phyloP scores from a whole-genome alignment of 106 monocot genomes.

The Platanthera zijinensis region DNA sequence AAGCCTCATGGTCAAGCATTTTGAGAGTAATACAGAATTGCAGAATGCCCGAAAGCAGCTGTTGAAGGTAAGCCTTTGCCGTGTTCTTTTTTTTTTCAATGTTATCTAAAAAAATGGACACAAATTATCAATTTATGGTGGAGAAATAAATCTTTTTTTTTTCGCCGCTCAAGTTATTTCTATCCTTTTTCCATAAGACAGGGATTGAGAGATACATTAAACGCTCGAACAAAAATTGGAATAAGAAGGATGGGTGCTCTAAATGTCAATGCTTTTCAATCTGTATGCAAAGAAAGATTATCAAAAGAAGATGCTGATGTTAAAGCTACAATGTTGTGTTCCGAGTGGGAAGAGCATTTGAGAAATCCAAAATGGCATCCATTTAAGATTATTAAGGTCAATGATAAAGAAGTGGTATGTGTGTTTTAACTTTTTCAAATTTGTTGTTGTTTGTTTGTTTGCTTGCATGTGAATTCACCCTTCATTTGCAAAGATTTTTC shows the following conservation, averaged over 20 bases:
- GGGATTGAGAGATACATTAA: slow-evolving; percentile 35
- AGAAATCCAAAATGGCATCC: slow-evolving; percentile 58
- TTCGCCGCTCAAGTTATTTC: not conserved
- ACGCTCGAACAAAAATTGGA: slow-evolving; percentile 23
- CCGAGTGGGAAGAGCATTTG: slow-evolving; percentile 49
- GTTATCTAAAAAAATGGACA: not conserved
- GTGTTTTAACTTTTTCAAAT: not conserved
- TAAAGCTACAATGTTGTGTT: slow-evolving; percentile 24
- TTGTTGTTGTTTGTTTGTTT: not conserved
- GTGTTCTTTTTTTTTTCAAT: not conserved
- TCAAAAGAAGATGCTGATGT: slow-evolving; percentile 24
- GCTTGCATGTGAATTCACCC: not conserved
- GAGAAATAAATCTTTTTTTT: not conserved
- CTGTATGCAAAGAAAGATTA: slow-evolving; percentile 31
- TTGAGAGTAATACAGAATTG: not conserved
- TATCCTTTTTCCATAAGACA: slow-evolving; percentile 6
- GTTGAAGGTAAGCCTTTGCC: not conserved
- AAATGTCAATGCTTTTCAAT: slow-evolving; percentile 38
- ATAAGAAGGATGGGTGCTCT: slow-evolving; percentile 67
- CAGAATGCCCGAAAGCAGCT: not conserved
- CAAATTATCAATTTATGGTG: not conserved
- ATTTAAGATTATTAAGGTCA: slow-evolving; percentile 26
- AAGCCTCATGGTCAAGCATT: not conserved
- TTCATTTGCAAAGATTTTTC: no score
- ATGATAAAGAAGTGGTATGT: slow-evolving; percentile 12